phyloP scores from a whole-genome alignment of 495 filamentous ascomycete genomes.

The Penicillium chermesinum region DNA sequence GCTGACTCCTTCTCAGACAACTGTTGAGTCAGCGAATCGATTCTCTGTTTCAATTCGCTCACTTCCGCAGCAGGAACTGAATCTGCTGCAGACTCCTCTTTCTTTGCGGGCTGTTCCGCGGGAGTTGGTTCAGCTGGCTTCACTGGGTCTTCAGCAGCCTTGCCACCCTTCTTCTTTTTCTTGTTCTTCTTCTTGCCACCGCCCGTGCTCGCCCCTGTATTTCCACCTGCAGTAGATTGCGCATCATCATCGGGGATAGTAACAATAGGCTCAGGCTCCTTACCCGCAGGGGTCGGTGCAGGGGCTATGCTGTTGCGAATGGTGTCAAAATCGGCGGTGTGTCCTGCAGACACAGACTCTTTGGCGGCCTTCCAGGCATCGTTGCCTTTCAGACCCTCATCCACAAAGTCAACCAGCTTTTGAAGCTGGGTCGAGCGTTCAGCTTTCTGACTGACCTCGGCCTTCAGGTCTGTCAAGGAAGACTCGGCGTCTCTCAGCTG shows the following conservation, averaged over 20 bases:
- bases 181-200: constrained; percentile 72
- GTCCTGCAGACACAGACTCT: constrained; percentile 28
- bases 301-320: constrained; percentile 30
- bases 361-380: constrained; percentile 33
- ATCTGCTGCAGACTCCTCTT: constrained; percentile 18
- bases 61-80: constrained; percentile 15
- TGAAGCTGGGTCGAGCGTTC: constrained; percentile 24
- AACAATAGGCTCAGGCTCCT: constrained; percentile 4
- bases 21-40: constrained; percentile 54
- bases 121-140: constrained; percentile 26
- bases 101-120: constrained; percentile 15
- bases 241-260: constrained; percentile 17
- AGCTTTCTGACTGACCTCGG: constrained; percentile 35
- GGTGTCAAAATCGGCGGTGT: constrained; percentile 31
- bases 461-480: constrained; percentile 38
- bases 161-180: constrained; percentile 83
- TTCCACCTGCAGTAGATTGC: constrained; percentile 18
- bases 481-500: constrained; percentile 48
- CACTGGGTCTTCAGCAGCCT: constrained; percentile 37
- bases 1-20: constrained; percentile 65
- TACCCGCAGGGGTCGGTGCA: constrained; percentile 6
- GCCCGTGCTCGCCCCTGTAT: constrained; percentile 13
- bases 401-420: constrained; percentile 35
- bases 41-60: constrained; percentile 45
- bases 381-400: constrained; percentile 31